Conservation (phyloP, 257 asterid species). For the Primulina huaijiensis region DNA sequence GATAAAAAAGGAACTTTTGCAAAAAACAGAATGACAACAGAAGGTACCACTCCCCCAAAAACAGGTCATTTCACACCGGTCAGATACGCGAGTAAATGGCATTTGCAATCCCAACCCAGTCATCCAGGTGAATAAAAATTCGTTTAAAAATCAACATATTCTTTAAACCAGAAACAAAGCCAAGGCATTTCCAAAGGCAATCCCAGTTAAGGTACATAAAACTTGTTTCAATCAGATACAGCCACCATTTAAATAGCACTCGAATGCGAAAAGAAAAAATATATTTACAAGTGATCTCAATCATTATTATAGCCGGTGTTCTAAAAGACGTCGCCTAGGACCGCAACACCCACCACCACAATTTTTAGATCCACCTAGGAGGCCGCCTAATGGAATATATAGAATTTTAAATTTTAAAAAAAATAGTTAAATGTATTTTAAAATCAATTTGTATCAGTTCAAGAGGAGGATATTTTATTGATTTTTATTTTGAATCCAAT, state of each 20-base stretch:
- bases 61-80: neutral
- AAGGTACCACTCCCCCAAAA: neutral
- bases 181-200: neutral
- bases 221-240: neutral
- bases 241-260: neutral
- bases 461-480: too few relatives aligned
- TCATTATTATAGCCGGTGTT: neutral
- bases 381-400: too few relatives aligned
- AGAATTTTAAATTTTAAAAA: too few relatives aligned
- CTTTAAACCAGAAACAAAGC: neutral
- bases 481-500: too few relatives aligned
- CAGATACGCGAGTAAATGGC: neutral
- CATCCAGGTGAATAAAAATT: neutral
- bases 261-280: neutral
- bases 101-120: neutral
- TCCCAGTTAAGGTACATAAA: neutral
- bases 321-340: too few relatives aligned
- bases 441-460: too few relatives aligned
- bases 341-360: too few relatives aligned
- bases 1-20: neutral
- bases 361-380: too few relatives aligned
- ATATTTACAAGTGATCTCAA: neutral
- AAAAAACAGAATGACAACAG: conserved; percentile 1
- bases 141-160: neutral
- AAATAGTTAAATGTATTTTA: too few relatives aligned